Conservation (phyloP, 2,329 filamentous ascomycete genomes). For the Diaporthe eres region DNA sequence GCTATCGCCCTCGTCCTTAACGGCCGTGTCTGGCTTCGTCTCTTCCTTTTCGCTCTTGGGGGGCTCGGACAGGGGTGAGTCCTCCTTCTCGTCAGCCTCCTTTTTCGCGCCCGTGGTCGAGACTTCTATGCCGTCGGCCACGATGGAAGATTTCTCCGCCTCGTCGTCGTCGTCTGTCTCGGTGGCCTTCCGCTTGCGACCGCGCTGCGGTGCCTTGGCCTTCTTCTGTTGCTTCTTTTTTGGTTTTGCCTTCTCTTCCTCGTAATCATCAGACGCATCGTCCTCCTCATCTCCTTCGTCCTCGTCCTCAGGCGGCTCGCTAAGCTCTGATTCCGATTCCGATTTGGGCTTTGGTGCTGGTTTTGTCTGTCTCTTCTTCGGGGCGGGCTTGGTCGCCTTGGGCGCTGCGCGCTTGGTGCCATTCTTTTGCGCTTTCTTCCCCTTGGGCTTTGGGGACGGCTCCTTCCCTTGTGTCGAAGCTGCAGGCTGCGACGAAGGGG, state of each 20-base stretch:
- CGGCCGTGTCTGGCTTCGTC: neutral
- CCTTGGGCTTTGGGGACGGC: conserved; percentile 25
- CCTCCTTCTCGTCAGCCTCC: conserved; percentile 45
- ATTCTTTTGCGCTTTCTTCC: conserved; percentile 48
- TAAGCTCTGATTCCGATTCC: conserved; percentile 37
- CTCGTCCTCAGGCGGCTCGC: conserved; percentile 41
- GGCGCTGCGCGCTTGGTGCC: conserved; percentile 52
- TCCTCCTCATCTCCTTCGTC: conserved; percentile 49
- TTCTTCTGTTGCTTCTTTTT: conserved; percentile 42
- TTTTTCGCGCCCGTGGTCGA: conserved; percentile 44
- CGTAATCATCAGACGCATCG: conserved; percentile 44
- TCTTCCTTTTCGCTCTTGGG: conserved; percentile 26
- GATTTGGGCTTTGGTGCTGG: conserved; percentile 45
- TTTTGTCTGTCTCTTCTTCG: conserved; percentile 45
- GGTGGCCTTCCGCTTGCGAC: conserved; percentile 46
- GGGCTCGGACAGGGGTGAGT: conserved; percentile 12
- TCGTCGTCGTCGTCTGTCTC: conserved; percentile 49
- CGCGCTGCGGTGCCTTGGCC: conserved; percentile 31
- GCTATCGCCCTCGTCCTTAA: conserved; percentile 52
- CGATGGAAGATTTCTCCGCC: conserved; percentile 40
- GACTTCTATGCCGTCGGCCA: conserved; percentile 26
- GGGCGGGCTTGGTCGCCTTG: conserved; percentile 56
- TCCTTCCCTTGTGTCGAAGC: conserved; percentile 42
- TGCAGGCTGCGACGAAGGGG: conserved; percentile 28
- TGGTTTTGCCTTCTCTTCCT: conserved; percentile 48